A percentile compares a stretch with the other conserved stretches of the same genome.
These are phyloP conservation scores for Calycina marina DNA, from an alignment of 2,329 filamentous ascomycete genomes.

Conservation along the genomic window DNA sequence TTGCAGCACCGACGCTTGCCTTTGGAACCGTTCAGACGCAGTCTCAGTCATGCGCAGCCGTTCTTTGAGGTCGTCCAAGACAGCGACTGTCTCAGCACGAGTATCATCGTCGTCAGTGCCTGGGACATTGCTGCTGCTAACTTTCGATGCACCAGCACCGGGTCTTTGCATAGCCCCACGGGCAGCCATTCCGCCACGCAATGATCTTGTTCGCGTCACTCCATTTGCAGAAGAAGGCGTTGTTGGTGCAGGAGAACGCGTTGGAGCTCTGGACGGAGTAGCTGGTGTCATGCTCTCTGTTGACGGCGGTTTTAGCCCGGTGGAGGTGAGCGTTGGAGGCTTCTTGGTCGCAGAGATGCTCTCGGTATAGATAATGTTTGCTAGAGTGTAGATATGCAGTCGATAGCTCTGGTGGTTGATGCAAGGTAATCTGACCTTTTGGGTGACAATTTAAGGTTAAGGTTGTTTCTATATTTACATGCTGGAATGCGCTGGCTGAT, in stretches of 20 bases:
- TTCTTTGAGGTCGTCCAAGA: constrained; percentile 73
- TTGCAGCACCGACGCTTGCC: constrained; percentile 75
- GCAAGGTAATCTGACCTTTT: too few species aligned
- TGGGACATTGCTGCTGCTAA: constrained; percentile 17
- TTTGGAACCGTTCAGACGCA: constrained; percentile 63
- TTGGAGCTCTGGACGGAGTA: constrained; percentile 11
- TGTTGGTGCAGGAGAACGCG: constrained; percentile 18
- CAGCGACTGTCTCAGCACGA: constrained; percentile 62
- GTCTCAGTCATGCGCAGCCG: constrained; percentile 69
- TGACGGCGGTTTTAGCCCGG: constrained; percentile 15
- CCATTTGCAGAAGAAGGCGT: constrained; percentile 16
- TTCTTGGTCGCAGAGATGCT: constrained; percentile 31
- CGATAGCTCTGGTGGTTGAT: too few species aligned
- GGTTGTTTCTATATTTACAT: too few species aligned
- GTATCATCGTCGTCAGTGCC: constrained; percentile 53
- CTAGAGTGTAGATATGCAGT: too few species aligned
- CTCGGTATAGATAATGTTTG: constrained; percentile 1
- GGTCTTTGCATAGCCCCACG: constrained; percentile 54
- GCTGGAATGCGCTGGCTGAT: too few species aligned
- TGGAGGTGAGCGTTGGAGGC: constrained; percentile 17
- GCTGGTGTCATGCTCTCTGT: constrained; percentile 15
- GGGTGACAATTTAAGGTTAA: too few species aligned
- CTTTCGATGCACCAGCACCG: constrained; percentile 21
- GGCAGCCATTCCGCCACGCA: constrained; percentile 53
- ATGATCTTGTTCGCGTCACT: constrained; percentile 47